phyloP scores from a whole-genome alignment of 192 early-diverging fungal genomes.

The Phlyctochytrium planicorne region DNA sequence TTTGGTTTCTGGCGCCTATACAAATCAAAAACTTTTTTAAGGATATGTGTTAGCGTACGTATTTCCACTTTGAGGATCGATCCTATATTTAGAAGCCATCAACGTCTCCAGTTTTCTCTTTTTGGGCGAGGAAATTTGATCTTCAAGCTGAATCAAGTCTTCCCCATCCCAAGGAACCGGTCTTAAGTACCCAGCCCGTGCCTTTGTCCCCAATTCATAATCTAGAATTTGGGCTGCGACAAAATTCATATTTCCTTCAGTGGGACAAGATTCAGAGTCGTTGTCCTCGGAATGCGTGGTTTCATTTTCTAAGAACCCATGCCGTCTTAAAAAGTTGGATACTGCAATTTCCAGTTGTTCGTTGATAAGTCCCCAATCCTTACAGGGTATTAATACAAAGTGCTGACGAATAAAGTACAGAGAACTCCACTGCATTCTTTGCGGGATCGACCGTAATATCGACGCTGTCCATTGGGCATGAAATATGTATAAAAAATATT shows the following conservation, averaged over 20 bases:
- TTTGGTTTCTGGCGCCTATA: background rate
- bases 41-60: background rate
- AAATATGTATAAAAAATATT: constrained; percentile 54
- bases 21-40: background rate
- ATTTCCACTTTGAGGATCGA: background rate
- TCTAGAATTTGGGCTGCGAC: no score
- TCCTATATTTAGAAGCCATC: no score
- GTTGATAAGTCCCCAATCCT: constrained; percentile 28
- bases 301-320: constrained; percentile 5
- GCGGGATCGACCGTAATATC: constrained; percentile 57
- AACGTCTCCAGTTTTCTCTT: no score
- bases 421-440: constrained; percentile 54
- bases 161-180: constrained; percentile 2
- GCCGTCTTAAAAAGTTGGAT: constrained; percentile 10
- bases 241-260: no score
- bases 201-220: background rate
- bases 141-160: no score
- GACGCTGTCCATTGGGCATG: constrained; percentile 41
- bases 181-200: background rate
- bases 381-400: constrained; percentile 5
- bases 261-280: no score
- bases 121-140: no score
- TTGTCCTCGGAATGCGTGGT: background rate
- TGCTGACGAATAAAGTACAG: constrained; percentile 28
- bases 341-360: constrained; percentile 4